Evolutionary conservation across 2,329 filamentous ascomycete genomes (phyloP).

Genomic region (Fusarium chuoi): DNA sequence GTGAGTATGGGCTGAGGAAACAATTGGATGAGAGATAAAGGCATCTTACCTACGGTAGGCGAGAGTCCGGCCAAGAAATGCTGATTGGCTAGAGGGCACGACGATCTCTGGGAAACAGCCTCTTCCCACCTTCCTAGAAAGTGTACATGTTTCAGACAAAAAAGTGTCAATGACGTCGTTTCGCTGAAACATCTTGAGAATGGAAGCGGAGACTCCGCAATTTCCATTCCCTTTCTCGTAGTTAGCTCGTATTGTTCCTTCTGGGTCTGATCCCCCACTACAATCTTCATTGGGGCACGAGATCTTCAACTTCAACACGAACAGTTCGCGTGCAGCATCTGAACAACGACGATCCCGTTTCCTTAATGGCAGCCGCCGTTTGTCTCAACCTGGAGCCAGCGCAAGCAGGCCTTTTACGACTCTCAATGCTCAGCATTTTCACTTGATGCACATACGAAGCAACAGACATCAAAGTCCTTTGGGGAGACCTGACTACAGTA

Average conservation of each 20-base stretch:
- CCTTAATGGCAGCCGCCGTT: neutral
- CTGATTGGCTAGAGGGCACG: neutral
- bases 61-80: neutral
- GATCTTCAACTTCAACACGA: neutral
- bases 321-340: neutral
- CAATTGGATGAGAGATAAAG: slow-evolving; percentile 1
- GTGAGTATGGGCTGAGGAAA: slow-evolving; percentile 18
- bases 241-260: neutral
- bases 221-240: slow-evolving; percentile 4
- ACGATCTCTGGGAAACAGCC: neutral
- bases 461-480: neutral
- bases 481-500: neutral
- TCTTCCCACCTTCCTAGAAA: neutral
- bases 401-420: neutral
- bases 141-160: neutral
- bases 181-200: neutral
- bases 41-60: neutral
- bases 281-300: neutral
- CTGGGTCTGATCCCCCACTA: neutral
- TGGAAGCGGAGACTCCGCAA: neutral
- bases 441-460: neutral
- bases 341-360: neutral
- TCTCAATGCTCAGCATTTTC: neutral
- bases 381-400: neutral
- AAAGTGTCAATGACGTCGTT: slow-evolving; percentile 5